These are phyloP conservation scores for Colletotrichum siamense DNA, from an alignment of 2,329 filamentous ascomycete genomes.

Conservation along the genomic window DNA sequence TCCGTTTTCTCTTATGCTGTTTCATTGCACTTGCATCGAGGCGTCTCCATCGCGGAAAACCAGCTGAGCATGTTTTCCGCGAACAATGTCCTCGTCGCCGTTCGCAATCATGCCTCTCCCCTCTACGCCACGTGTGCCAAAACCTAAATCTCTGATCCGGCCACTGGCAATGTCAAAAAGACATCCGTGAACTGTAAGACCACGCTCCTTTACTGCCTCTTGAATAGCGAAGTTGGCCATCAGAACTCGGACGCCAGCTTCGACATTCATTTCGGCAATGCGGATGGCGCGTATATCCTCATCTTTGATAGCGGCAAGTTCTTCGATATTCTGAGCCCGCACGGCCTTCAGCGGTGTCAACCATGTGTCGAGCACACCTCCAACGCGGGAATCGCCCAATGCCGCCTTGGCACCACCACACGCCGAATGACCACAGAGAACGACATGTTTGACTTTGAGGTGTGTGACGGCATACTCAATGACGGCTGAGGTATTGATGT, in stretches of 20 bases:
- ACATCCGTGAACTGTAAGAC: conserved; percentile 77
- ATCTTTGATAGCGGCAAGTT: conserved; percentile 61
- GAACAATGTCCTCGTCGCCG: conserved; percentile 40
- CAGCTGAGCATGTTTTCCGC: conserved; percentile 54
- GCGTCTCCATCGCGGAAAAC: conserved; percentile 51
- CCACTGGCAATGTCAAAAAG: conserved; percentile 70
- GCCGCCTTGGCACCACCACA: conserved; percentile 73
- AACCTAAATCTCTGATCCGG: conserved; percentile 52
- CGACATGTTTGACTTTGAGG: conserved; percentile 73
- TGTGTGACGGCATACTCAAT: conserved; percentile 80
- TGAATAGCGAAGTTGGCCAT: conserved; percentile 72
- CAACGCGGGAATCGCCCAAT: conserved; percentile 50
- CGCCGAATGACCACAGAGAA: conserved; percentile 72
- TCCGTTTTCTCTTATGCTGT: background rate
- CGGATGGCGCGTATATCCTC: conserved; percentile 60
- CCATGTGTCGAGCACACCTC: conserved; percentile 62
- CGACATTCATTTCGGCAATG: conserved; percentile 80
- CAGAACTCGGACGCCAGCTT: conserved; percentile 69
- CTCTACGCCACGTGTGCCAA: conserved; percentile 37
- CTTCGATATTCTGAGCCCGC: conserved; percentile 51
- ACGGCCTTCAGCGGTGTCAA: conserved; percentile 55
- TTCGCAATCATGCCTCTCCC: conserved; percentile 9
- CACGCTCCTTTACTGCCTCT: conserved; percentile 73
- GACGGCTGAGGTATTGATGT: conserved; percentile 77
- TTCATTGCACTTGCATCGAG: conserved; percentile 35